Conservation (phyloP, 148 eudicot species). For the Bassia scoparia region DNA sequence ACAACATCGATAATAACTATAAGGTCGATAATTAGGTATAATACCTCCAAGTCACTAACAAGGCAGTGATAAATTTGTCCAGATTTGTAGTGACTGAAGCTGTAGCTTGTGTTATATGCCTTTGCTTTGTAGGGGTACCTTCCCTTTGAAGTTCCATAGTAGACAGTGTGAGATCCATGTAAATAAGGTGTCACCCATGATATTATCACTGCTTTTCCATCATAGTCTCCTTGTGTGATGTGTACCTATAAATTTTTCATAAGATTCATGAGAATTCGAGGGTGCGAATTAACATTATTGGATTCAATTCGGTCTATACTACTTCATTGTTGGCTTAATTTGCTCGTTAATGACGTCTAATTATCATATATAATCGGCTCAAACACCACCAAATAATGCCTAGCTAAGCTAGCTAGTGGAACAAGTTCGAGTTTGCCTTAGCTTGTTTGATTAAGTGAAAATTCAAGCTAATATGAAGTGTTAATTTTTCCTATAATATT, state of each 20-base stretch:
- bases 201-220: slow-evolving; percentile 75
- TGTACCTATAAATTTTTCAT: slow-evolving; percentile 45
- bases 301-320: too few species aligned
- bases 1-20: too few species aligned
- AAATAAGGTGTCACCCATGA: slow-evolving; percentile 77
- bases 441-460: too few species aligned
- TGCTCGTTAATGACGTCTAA: too few species aligned
- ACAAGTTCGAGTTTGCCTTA: too few species aligned
- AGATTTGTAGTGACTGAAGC: slow-evolving; percentile 29
- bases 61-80: slow-evolving; percentile 33
- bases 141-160: slow-evolving; percentile 56
- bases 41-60: slow-evolving; percentile 28
- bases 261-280: not conserved
- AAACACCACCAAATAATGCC: too few species aligned
- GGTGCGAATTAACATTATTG: not conserved
- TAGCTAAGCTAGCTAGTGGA: too few species aligned
- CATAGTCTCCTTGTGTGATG: slow-evolving; percentile 89
- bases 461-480: too few species aligned
- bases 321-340: too few species aligned
- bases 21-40: not conserved
- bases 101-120: slow-evolving; percentile 23
- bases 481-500: too few species aligned
- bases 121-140: slow-evolving; percentile 35
- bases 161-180: slow-evolving; percentile 54
- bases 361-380: too few species aligned